These are phyloP conservation scores for Apiotrichum montevideense DNA, from an alignment of 1,284 basidiomycete species.

Conservation along the genomic window DNA sequence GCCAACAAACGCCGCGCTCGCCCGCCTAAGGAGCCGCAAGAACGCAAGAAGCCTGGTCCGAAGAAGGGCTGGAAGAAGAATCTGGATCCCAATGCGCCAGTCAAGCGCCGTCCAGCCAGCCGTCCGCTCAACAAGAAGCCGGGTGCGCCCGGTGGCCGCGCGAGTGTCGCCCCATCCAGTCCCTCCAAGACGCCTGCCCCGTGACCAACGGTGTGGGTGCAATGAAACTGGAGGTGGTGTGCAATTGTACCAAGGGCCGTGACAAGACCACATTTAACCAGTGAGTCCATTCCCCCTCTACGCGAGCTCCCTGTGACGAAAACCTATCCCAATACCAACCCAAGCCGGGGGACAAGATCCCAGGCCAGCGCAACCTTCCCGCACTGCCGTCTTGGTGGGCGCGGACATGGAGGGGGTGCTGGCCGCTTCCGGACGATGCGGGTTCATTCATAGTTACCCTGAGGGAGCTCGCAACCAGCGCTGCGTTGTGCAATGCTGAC, in stretches of 20 bases:
- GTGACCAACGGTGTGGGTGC: not conserved
- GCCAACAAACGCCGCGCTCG: conserved; percentile 12
- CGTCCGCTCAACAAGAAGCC: not conserved
- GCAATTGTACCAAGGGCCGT: not conserved
- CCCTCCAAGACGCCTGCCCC: conserved; percentile 6
- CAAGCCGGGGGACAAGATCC: conserved; percentile 19
- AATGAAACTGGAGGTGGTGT: not conserved
- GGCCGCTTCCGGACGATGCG: conserved; percentile 32
- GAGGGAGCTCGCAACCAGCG: conserved; percentile 24
- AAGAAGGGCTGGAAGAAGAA: conserved; percentile 41
- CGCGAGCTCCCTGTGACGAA: conserved; percentile 15
- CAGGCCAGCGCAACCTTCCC: conserved; percentile 17
- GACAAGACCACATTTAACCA: not conserved
- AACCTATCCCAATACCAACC: conserved; percentile 19
- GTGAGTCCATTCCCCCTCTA: conserved; percentile 7
- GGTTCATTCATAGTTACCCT: conserved; percentile 47
- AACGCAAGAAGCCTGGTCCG: conserved; percentile 39
- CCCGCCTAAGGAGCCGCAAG: conserved; percentile 21
- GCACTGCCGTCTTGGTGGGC: conserved; percentile 26
- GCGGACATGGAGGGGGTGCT: conserved; percentile 23
- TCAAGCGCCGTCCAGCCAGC: conserved; percentile 3
- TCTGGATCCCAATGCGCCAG: conserved; percentile 14
- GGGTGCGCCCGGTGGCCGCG: conserved; percentile 6
- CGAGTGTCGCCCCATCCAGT: conserved; percentile 6
- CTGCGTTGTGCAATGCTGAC: not conserved